Conservation (phyloP, 768 basidiomycete genomes). For the Pleurotus sapidus region DNA sequence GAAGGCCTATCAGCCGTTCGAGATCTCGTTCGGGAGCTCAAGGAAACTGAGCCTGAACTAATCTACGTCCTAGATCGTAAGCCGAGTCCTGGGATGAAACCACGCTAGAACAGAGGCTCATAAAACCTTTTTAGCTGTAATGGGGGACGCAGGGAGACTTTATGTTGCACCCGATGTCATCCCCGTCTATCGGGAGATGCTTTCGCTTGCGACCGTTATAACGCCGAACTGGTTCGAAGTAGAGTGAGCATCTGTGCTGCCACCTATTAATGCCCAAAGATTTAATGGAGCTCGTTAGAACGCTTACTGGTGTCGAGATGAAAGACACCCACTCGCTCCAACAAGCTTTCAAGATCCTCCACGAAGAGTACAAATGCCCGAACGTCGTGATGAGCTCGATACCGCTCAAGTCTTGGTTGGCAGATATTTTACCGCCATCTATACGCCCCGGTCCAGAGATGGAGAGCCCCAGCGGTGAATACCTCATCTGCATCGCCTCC, state of each 20-base stretch:
- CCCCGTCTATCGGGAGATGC: constrained; percentile 78
- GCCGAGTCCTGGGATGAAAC: constrained; percentile 21
- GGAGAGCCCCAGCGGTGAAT: constrained; percentile 21
- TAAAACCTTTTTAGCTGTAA: constrained; percentile 60
- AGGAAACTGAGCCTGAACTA: constrained; percentile 51
- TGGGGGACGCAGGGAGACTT: constrained; percentile 87
- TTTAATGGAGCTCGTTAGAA: constrained; percentile 37
- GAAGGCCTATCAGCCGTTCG: constrained; percentile 70
- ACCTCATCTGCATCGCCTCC: constrained; percentile 83
- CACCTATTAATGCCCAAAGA: constrained; percentile 22
- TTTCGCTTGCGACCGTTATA: constrained; percentile 87
- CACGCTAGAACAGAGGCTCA: no score
- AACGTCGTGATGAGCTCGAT: constrained; percentile 94
- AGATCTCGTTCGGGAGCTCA: constrained; percentile 59
- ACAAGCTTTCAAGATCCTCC: constrained; percentile 68
- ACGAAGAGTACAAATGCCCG: constrained; percentile 71
- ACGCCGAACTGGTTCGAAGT: constrained; percentile 99
- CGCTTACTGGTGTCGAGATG: constrained; percentile 72
- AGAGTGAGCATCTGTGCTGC: constrained; percentile 57
- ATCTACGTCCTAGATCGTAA: constrained; percentile 92
- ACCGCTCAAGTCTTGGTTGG: constrained; percentile 63
- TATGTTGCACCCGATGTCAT: constrained; percentile 89
- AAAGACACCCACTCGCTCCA: constrained; percentile 65
- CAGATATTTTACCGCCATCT: constrained; percentile 43
- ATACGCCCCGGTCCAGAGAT: constrained; percentile 30